Percentiles rank a stretch among this genome's conserved stretches.
Evolutionary conservation across 345 rosid species (phyloP).

Genomic region (Salix caprea): DNA sequence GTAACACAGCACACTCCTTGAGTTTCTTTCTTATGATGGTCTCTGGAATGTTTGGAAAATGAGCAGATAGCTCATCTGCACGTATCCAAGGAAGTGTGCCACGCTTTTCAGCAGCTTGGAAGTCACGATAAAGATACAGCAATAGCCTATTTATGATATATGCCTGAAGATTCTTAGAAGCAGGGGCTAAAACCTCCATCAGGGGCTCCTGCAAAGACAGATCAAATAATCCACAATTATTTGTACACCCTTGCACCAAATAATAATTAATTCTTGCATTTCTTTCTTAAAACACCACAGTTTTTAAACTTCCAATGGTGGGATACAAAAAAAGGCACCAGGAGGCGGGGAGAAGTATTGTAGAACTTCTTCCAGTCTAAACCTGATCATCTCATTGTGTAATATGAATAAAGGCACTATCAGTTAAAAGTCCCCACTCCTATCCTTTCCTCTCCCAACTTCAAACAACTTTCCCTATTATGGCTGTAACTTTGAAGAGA

Average conservation of each 20-base stretch:
- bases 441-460: background rate
- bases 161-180: constrained; percentile 70
- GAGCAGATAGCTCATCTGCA: constrained; percentile 63
- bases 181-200: constrained; percentile 88
- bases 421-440: background rate
- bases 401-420: background rate
- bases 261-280: background rate
- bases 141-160: constrained; percentile 67
- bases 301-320: background rate
- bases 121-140: constrained; percentile 77
- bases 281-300: background rate
- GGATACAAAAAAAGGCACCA: background rate
- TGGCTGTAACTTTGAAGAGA: background rate
- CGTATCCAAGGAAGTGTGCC: constrained; percentile 53
- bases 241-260: background rate
- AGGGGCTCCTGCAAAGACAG: constrained; percentile 72
- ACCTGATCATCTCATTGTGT: background rate
- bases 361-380: background rate
- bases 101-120: constrained; percentile 55
- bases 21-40: constrained; percentile 59
- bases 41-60: constrained; percentile 67
- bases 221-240: background rate
- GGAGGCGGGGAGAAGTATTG: background rate
- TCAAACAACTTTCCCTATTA: background rate
- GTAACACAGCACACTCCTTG: constrained; percentile 62